A percentile compares a stretch with the other conserved stretches of the same genome.
These are phyloP conservation scores for Diospyros lotus DNA, from an alignment of 148 eudicot genomes.

Conservation along the genomic window DNA sequence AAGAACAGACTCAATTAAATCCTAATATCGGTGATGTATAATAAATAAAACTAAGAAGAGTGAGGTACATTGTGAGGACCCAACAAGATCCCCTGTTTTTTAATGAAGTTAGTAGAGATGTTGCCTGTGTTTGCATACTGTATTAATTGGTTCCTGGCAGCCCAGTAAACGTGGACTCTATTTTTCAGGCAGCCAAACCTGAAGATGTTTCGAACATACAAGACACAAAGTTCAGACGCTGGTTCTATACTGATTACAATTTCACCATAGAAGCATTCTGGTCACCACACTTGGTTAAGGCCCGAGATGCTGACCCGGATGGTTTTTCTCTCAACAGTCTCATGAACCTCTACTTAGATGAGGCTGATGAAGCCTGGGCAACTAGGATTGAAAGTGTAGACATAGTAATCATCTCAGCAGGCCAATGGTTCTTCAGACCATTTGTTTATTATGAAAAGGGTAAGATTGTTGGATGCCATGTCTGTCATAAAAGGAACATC, in stretches of 20 bases:
- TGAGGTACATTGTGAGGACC: too few species aligned
- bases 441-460: slow-evolving; percentile 28
- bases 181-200: background rate
- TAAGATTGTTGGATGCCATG: slow-evolving; percentile 38
- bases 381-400: slow-evolving; percentile 36
- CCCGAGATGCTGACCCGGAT: slow-evolving; percentile 10
- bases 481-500: slow-evolving; percentile 27
- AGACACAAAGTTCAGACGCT: slow-evolving; percentile 13
- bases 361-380: slow-evolving; percentile 38
- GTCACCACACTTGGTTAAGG: slow-evolving; percentile 5
- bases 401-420: slow-evolving; percentile 48
- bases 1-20: too few species aligned
- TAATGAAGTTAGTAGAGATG: too few species aligned
- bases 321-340: slow-evolving; percentile 16
- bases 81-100: too few species aligned
- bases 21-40: too few species aligned
- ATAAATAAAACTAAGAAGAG: too few species aligned
- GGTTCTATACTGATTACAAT: slow-evolving; percentile 7
- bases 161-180: too few species aligned
- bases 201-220: slow-evolving; percentile 11
- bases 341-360: slow-evolving; percentile 39
- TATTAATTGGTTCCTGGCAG: too few species aligned
- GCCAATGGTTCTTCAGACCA: slow-evolving; percentile 51
- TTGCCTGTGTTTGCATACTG: too few species aligned
- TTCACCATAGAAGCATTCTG: too few species aligned